These are phyloP conservation scores for Trichoderma erinaceum DNA, from an alignment of 495 filamentous ascomycete genomes.

Conservation along the genomic window DNA sequence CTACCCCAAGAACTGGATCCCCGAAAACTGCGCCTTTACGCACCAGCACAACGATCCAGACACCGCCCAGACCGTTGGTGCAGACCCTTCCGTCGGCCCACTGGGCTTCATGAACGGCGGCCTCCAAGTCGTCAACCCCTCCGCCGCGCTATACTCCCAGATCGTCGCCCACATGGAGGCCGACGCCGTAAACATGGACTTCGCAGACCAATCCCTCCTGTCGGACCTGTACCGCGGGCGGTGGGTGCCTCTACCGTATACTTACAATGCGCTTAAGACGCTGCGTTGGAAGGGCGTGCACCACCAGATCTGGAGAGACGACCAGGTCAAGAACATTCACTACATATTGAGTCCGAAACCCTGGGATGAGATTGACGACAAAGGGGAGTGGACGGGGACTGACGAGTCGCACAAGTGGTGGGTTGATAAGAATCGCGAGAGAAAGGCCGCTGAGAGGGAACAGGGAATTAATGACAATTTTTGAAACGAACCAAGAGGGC, in stretches of 20 bases:
- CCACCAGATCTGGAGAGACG: slow-evolving; percentile 66
- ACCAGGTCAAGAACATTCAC: slow-evolving; percentile 70
- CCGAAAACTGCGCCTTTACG: slow-evolving; percentile 70
- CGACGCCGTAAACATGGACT: slow-evolving; percentile 51
- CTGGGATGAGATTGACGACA: slow-evolving; percentile 54
- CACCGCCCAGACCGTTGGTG: slow-evolving; percentile 33
- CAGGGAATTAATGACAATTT: neutral
- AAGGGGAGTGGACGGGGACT: slow-evolving; percentile 12
- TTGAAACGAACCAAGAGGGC: neutral
- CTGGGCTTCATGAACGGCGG: slow-evolving; percentile 69
- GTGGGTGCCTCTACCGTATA: slow-evolving; percentile 70
- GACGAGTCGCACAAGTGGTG: slow-evolving; percentile 16
- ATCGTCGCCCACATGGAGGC: slow-evolving; percentile 48
- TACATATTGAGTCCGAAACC: slow-evolving; percentile 78
- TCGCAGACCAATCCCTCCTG: slow-evolving; percentile 71
- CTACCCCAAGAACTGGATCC: slow-evolving; percentile 69
- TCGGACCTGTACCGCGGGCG: slow-evolving; percentile 56
- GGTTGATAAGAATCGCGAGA: slow-evolving; percentile 7
- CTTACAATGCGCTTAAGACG: slow-evolving; percentile 81
- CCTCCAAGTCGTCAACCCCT: slow-evolving; percentile 66
- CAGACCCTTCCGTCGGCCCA: slow-evolving; percentile 52
- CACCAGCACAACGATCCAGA: slow-evolving; percentile 46
- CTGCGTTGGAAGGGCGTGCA: slow-evolving; percentile 64
- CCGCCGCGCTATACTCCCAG: slow-evolving; percentile 43
- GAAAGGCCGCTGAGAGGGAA: slow-evolving; percentile 1